A percentile compares a stretch with the other conserved stretches of the same genome.
phyloP scores from a whole-genome alignment of 1,139 yeast species.

The Protomyces inundatus region DNA sequence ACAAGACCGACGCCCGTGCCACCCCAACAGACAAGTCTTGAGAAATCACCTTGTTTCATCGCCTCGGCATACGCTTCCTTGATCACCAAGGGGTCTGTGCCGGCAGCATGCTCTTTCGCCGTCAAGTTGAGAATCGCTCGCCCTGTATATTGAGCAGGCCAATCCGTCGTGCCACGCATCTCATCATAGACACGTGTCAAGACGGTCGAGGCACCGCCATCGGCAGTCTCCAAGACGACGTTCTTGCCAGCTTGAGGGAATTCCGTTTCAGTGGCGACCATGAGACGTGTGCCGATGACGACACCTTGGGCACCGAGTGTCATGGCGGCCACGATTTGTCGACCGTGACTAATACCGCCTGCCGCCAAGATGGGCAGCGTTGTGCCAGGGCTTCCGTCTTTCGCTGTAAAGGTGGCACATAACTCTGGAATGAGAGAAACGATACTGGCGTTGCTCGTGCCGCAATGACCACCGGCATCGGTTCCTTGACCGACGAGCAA shows the following conservation, averaged over 20 bases:
- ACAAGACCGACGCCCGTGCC: conserved; percentile 31
- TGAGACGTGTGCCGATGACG: conserved; percentile 29
- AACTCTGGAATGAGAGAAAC: conserved; percentile 39
- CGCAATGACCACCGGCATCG: conserved; percentile 54
- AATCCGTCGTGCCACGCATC: conserved; percentile 29
- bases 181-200: conserved; percentile 29
- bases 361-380: conserved; percentile 42
- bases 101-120: conserved; percentile 18
- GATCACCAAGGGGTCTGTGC: conserved; percentile 6
- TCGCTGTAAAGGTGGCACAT: conserved; percentile 36
- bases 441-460: conserved; percentile 39
- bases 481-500: conserved; percentile 48
- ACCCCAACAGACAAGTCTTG: conserved; percentile 29
- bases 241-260: conserved; percentile 23
- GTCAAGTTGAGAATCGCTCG: conserved; percentile 29
- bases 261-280: conserved; percentile 25
- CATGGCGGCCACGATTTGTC: conserved; percentile 38
- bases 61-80: conserved; percentile 23
- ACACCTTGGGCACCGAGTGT: conserved; percentile 41
- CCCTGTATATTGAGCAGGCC: conserved; percentile 30
- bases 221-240: conserved; percentile 17
- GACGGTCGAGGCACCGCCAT: conserved; percentile 28
- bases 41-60: conserved; percentile 13
- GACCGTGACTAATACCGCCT: conserved; percentile 46
- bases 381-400: conserved; percentile 21